These are phyloP conservation scores for Mycena galopus DNA, from an alignment of 768 basidiomycete genomes.

Conservation along the genomic window DNA sequence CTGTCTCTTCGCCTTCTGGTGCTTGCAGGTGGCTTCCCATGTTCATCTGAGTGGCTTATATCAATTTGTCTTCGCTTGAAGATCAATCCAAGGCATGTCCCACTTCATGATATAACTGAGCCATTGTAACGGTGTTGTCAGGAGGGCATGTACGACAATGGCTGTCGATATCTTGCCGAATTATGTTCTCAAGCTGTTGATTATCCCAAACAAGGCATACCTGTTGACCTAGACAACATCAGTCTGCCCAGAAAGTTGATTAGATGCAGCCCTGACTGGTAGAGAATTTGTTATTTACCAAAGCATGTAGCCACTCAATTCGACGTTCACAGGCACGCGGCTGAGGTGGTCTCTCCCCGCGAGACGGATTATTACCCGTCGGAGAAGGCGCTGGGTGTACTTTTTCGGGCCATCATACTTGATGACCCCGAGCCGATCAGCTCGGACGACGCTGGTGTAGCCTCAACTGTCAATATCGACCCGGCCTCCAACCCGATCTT, in stretches of 20 bases:
- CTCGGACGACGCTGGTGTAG: conserved; percentile 36
- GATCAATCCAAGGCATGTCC: conserved; percentile 77
- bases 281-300: neutral
- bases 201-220: conserved; percentile 82
- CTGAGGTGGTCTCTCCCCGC: conserved; percentile 66
- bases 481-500: conserved; percentile 56
- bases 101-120: neutral
- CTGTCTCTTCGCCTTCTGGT: conserved; percentile 75
- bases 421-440: conserved; percentile 15
- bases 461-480: conserved; percentile 32
- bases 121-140: conserved; percentile 41
- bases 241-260: conserved; percentile 68
- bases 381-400: conserved; percentile 73
- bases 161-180: conserved; percentile 70
- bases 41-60: neutral
- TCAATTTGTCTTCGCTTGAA: conserved; percentile 40
- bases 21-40: conserved; percentile 69
- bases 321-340: conserved; percentile 59
- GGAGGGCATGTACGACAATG: conserved; percentile 71
- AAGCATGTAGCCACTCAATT: neutral
- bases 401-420: conserved; percentile 74
- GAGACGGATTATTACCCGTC: conserved; percentile 80
- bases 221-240: conserved; percentile 64
- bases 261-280: conserved; percentile 80
- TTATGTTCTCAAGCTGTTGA: conserved; percentile 78